Base-by-base conservation (phyloP, 805 yeast species). In the Candida krabiensis region DNA sequence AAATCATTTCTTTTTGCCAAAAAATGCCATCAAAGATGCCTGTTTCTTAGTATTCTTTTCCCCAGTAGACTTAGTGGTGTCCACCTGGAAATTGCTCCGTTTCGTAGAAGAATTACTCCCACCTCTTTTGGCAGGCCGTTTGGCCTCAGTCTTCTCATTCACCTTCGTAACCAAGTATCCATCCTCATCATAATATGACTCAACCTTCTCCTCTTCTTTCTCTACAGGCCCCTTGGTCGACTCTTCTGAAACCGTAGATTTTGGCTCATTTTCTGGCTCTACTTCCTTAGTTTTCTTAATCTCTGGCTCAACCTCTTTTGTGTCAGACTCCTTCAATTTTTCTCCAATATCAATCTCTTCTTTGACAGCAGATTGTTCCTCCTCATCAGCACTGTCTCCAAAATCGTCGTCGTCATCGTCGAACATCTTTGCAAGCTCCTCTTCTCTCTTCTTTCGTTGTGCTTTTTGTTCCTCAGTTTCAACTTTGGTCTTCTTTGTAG, bases 1-100 rank as follows among this genome's bases (percentile, higher is more conserved):
- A n/a, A n/a, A n/a, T n/a, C n/a, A n/a, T n/a, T n/a, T 41, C 31
- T 52, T 54, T 37, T 55, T 55, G n/a, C 61, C 60, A 33, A 61
- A 61, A 36, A 60, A 61, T 5, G 58, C 47, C 66, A 61, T 59
- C 30, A 61, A 39, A 4, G 57, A 53, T 4, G 53, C 44, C 40
- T 61, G 64, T 30, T 52, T 55, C 28, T 49, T 49, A 13, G 32
- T 21, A 3, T 21, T 27, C 19, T 28, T 33, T 30, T 33, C 40
- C 5, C 28, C 46, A 11, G 34, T 17, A 16, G 40, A 21, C 11
- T 37, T 42, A 35, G 46, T 37, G 27, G 25, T 26, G 17, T 33
- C 14, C 3, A 40, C 28, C 9, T 44, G 41, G 13, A 38, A 38
- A 9, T 37, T 43, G 23, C 37, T 43, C n/a, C 35, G 41, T 25